Evolutionary conservation across 2,329 filamentous ascomycete species (phyloP), one percentile per base, ranked within the genome.

Genomic region (Dothidotthia symphoricarpi): DNA sequence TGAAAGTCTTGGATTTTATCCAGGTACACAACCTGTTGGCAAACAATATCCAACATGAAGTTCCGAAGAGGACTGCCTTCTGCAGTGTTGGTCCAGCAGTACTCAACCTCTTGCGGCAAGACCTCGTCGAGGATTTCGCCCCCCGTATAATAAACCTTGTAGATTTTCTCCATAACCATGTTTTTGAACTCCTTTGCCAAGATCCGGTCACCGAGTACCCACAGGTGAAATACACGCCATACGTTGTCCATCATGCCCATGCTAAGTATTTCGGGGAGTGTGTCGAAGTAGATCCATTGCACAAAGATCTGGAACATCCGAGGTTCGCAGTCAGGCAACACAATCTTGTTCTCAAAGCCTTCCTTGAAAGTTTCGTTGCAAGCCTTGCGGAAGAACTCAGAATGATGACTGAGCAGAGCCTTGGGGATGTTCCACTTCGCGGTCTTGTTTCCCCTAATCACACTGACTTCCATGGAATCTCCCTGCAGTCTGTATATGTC

Each of bases 221-320:
- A 41, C 11, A 34, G 16, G 6, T 15, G 24, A 28, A 36, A 41
- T 5, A 11, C 19, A 11, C 33, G 27, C 6, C 17, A 34, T 3
- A 32, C 3, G 24, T 38, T 2, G 29, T 28, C 24, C 22, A 3
- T 32, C 9, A 32, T 16, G 3, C 12, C 17, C 9, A 32, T 16
- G 3, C 12, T 13, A 6, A 24, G 15, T 24, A 15, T 16, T 10
- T 24, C 24, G 3, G 29, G 25, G 13, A 36, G 6, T 16, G 17
- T 28, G 19, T 24, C 26, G 17, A 36, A 36, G 17, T 41, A 41
- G 4, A 41, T 24, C 30, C 34, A 41, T n/a, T 37, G 39, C 8
- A 41, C 34, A 13, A 34, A 36, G 9, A 32, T 15, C 14, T 36
- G 34, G 29, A 41, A 41, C 6, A 31, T 3, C 3, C 16, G 8